These are phyloP conservation scores for Ophiostoma sp. DNA, from an alignment of 2,329 filamentous ascomycete species.

Conservation along the genomic window DNA sequence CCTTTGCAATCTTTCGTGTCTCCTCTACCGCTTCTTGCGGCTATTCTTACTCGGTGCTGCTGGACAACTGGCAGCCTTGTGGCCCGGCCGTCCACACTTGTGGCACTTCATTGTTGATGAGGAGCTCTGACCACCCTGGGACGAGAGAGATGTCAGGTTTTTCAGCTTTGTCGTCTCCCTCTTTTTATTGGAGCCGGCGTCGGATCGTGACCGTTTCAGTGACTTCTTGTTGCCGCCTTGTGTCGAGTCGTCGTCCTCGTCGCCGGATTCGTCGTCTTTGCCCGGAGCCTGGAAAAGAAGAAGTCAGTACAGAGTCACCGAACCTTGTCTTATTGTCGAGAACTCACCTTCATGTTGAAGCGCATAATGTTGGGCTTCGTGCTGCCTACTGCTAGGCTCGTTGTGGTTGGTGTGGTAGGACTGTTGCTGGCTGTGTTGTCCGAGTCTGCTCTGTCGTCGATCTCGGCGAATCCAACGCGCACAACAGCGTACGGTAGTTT, in stretches of 20 bases:
- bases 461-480: constrained; percentile 55
- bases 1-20: background rate
- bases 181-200: constrained; percentile 61
- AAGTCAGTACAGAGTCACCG: background rate
- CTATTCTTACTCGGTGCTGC: constrained; percentile 32
- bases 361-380: constrained; percentile 31
- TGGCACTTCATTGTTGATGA: constrained; percentile 54
- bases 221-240: constrained; percentile 8
- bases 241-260: constrained; percentile 32
- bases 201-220: constrained; percentile 29
- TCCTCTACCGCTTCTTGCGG: constrained; percentile 17
- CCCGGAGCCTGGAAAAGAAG: background rate
- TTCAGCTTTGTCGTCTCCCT: constrained; percentile 61
- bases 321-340: background rate
- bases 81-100: constrained; percentile 62
- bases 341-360: constrained; percentile 37
- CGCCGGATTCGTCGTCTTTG: constrained; percentile 41
- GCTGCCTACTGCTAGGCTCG: background rate
- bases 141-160: constrained; percentile 61
- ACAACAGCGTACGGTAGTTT: constrained; percentile 52
- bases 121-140: constrained; percentile 34
- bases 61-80: constrained; percentile 59
- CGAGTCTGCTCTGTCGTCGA: constrained; percentile 42
- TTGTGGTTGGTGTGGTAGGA: background rate
- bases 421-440: constrained; percentile 37